Conservation (phyloP, 352 stramenopile species). For the Thalassiosira sp. region DNA sequence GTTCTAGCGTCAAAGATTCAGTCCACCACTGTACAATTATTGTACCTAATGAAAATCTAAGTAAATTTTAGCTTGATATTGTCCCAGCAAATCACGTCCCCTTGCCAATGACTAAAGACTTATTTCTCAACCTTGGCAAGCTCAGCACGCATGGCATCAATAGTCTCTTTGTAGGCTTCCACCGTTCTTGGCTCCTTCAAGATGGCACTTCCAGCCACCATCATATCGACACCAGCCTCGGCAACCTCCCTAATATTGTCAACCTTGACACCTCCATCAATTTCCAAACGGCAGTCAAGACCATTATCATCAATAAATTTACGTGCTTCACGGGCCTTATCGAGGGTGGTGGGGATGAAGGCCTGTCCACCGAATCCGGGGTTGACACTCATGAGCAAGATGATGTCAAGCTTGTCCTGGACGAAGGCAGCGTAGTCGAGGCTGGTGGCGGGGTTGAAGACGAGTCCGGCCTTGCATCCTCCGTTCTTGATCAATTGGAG, state of each 20-base stretch:
- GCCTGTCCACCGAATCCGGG: slow-evolving; percentile 87
- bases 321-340: slow-evolving; percentile 85
- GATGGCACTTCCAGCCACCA: slow-evolving; percentile 87
- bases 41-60: background rate
- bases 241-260: slow-evolving; percentile 87
- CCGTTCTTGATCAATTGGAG: slow-evolving; percentile 85
- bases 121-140: slow-evolving; percentile 48
- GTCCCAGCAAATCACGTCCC: no score
- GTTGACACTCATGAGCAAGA: slow-evolving; percentile 89
- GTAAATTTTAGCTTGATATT: background rate
- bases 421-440: slow-evolving; percentile 85
- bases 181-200: slow-evolving; percentile 85
- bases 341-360: slow-evolving; percentile 85
- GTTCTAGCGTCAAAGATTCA: no score
- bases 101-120: no score
- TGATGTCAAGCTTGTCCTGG: slow-evolving; percentile 88
- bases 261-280: slow-evolving; percentile 85
- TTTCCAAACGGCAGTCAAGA: slow-evolving; percentile 86
- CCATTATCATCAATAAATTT: slow-evolving; percentile 87
- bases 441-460: slow-evolving; percentile 87
- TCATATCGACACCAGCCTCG: slow-evolving; percentile 87
- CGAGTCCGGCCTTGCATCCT: slow-evolving; percentile 87
- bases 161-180: slow-evolving; percentile 86
- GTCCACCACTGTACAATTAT: no score
- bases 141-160: slow-evolving; percentile 78